Percentiles rank a stretch among this genome's conserved stretches.
Evolutionary conservation across 2,329 filamentous ascomycete genomes (phyloP).

Genomic region (Eutypa lata): DNA sequence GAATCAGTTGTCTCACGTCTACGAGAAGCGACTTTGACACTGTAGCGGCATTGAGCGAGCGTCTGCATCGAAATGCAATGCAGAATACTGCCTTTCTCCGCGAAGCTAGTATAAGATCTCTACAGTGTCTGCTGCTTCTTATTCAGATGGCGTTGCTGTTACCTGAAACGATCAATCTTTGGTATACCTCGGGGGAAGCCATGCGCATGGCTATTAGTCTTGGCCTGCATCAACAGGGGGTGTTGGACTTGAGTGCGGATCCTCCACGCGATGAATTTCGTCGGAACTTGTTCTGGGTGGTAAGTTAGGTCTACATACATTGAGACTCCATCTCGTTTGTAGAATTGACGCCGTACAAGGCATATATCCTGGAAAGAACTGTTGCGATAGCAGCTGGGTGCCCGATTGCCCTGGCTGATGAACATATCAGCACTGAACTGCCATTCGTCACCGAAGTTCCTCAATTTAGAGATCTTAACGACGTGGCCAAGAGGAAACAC

Average conservation of each 20-base stretch:
- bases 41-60: slow-evolving; percentile 1
- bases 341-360: not conserved
- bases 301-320: not conserved
- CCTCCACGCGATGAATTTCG: not conserved
- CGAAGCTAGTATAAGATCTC: not conserved
- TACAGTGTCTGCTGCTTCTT: slow-evolving; percentile 1
- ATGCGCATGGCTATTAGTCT: slow-evolving; percentile 1
- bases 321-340: not conserved
- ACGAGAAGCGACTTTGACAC: not conserved
- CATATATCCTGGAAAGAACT: not conserved
- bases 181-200: slow-evolving; percentile 1
- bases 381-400: not conserved
- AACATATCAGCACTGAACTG: slow-evolving; percentile 1
- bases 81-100: not conserved
- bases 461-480: not conserved
- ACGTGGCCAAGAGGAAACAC: not conserved
- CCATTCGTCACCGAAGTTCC: not conserved
- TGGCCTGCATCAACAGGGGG: not conserved
- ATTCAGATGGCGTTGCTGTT: slow-evolving; percentile 1
- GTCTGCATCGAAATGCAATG: slow-evolving; percentile 1
- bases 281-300: slow-evolving; percentile 1
- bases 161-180: slow-evolving; percentile 1
- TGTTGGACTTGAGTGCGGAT: not conserved
- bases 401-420: not conserved
- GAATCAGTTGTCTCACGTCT: slow-evolving; percentile 2